Evolutionary conservation across 306 rosid species (phyloP).

Genomic region (Sophora flavescens): DNA sequence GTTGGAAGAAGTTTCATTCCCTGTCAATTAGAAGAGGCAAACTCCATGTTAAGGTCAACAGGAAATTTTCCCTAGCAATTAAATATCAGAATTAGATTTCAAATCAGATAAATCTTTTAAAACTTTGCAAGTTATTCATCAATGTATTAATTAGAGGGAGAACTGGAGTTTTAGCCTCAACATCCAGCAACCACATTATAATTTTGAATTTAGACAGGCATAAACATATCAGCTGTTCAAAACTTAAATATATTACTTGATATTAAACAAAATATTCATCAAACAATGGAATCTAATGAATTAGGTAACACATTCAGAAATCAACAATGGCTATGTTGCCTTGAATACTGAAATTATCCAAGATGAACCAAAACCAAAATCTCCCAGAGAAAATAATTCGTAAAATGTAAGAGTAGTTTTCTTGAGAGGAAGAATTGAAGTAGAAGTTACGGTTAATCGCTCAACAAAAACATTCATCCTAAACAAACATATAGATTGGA

Average conservation of each 20-base stretch:
- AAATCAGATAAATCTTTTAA: conserved; percentile 7
- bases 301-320: conserved; percentile 23
- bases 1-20: conserved; percentile 98
- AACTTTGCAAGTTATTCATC: conserved; percentile 15
- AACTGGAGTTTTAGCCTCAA: conserved; percentile 9
- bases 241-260: conserved; percentile 5
- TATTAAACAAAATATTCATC: conserved; percentile 31
- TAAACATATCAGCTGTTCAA: not conserved
- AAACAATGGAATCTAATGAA: conserved; percentile 12
- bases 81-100: conserved; percentile 27
- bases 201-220: conserved; percentile 30
- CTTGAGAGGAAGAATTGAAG: conserved; percentile 16
- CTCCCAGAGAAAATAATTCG: conserved; percentile 29
- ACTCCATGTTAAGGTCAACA: conserved; percentile 32
- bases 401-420: not conserved
- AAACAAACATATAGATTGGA: conserved; percentile 14
- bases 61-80: conserved; percentile 15
- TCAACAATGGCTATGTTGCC: conserved; percentile 32
- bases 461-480: conserved; percentile 24
- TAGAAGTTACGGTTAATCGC: not conserved
- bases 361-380: conserved; percentile 17
- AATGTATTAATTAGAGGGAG: conserved; percentile 22
- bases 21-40: conserved; percentile 62
- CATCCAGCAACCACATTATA: conserved; percentile 13
- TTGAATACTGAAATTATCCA: conserved; percentile 22